Evolutionary conservation across 371 early-diverging fungal species (phyloP).

Genomic region (Apophysomyces trapeziformis): DNA sequence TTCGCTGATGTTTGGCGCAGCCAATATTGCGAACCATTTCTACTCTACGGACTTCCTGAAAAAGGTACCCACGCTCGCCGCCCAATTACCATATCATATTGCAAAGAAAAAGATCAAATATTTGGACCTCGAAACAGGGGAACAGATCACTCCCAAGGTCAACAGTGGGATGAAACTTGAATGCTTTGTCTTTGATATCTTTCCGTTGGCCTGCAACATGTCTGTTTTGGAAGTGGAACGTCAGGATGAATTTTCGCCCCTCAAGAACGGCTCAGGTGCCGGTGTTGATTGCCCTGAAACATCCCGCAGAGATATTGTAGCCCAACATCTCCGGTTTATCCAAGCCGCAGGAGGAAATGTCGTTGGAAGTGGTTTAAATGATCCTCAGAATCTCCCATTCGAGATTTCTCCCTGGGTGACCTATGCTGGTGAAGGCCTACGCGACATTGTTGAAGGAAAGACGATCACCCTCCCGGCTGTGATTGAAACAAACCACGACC

Average conservation of each 20-base stretch:
- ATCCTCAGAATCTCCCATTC: constrained; percentile 58
- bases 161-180: constrained; percentile 98
- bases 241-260: constrained; percentile 94
- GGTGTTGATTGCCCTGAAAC: constrained; percentile 94
- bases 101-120: constrained; percentile 97
- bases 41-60: constrained; percentile 92
- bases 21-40: constrained; percentile 98
- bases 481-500: constrained; percentile 50
- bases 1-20: constrained; percentile 84
- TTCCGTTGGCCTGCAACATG: constrained; percentile 85
- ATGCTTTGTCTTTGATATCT: constrained; percentile 96
- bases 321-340: constrained; percentile 85
- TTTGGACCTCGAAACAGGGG: constrained; percentile 78
- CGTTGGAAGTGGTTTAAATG: constrained; percentile 53
- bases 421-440: constrained; percentile 92
- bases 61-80: constrained; percentile 80
- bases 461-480: constrained; percentile 51
- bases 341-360: constrained; percentile 85
- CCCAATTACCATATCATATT: constrained; percentile 90
- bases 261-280: constrained; percentile 96
- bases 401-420: constrained; percentile 91
- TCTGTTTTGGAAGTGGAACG: constrained; percentile 93
- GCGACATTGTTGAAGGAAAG: constrained; percentile 66
- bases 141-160: constrained; percentile 68
- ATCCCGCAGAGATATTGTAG: constrained; percentile 83